These are phyloP conservation scores for Dioscorea zingiberensis DNA, from an alignment of 106 monocot genomes.

Conservation along the genomic window DNA sequence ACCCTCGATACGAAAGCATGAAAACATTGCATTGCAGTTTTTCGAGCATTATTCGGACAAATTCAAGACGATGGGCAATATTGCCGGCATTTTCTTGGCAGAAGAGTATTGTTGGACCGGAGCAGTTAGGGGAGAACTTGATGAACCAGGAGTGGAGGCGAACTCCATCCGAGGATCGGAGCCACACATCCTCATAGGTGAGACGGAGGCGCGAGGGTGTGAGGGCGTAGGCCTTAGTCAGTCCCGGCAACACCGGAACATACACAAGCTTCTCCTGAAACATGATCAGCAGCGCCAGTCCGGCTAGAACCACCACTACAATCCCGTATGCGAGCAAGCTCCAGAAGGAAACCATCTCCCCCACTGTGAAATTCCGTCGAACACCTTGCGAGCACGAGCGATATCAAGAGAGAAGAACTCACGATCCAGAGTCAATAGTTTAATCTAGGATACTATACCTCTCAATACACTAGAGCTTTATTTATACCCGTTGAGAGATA, in stretches of 20 bases:
- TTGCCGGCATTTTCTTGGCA: constrained; percentile 99
- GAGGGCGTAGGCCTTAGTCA: constrained; percentile 64
- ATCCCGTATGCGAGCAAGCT: constrained; percentile 53
- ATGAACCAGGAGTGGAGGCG: constrained; percentile 98
- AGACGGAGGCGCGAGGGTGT: constrained; percentile 71
- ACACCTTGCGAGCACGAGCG: background rate
- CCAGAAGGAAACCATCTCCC: constrained; percentile 52
- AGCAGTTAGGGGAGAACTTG: constrained; percentile 50
- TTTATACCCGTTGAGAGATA: no score
- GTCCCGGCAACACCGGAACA: constrained; percentile 90
- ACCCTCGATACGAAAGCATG: constrained; percentile 99
- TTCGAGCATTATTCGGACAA: constrained; percentile 79
- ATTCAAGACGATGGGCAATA: constrained; percentile 95
- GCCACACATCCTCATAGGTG: constrained; percentile 89
- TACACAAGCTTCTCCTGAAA: constrained; percentile 95
- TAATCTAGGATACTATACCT: no score
- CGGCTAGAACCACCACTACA: constrained; percentile 62
- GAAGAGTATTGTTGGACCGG: constrained; percentile 88
- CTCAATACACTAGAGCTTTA: no score
- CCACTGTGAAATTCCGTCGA: background rate
- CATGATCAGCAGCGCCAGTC: constrained; percentile 74
- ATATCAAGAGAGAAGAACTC: background rate
- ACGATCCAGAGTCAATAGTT: no score
- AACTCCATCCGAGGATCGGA: constrained; percentile 76
- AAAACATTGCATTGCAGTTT: constrained; percentile 87